Evolutionary conservation across 768 basidiomycete genomes (phyloP).

Genomic region (Mycena kentingensis): DNA sequence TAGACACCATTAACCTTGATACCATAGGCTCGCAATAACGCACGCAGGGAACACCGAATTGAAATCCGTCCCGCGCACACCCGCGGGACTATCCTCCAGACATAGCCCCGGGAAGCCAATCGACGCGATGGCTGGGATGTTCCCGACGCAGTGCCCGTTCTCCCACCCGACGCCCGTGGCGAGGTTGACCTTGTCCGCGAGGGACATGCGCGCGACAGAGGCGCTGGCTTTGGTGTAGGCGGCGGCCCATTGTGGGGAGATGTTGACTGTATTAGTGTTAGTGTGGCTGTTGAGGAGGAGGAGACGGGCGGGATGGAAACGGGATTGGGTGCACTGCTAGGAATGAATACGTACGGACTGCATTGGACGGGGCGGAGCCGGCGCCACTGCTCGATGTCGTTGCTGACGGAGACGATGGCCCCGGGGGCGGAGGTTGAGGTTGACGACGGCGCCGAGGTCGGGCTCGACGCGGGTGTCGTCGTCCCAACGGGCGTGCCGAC

Average conservation of each 20-base stretch:
- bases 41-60: constrained; percentile 55
- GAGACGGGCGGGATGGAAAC: neutral
- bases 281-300: too few relatives aligned
- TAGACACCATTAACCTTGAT: constrained; percentile 21
- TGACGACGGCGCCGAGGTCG: too few relatives aligned
- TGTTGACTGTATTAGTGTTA: constrained; percentile 36
- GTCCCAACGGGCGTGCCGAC: too few relatives aligned
- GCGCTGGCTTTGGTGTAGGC: constrained; percentile 56
- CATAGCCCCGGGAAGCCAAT: constrained; percentile 54
- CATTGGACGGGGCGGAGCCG: constrained; percentile 25
- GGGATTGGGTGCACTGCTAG: neutral
- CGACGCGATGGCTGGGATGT: constrained; percentile 47
- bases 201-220: constrained; percentile 51
- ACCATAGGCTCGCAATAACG: constrained; percentile 15
- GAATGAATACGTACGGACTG: constrained; percentile 21
- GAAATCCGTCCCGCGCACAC: constrained; percentile 50
- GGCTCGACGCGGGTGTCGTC: too few relatives aligned
- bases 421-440: too few relatives aligned
- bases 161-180: constrained; percentile 51
- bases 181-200: constrained; percentile 59
- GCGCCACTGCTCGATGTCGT: too few relatives aligned
- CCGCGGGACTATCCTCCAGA: constrained; percentile 52
- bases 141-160: constrained; percentile 52
- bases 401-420: too few relatives aligned
- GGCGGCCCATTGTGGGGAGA: constrained; percentile 54